Base-by-base conservation (phyloP, 1,284 basidiomycete genomes). In the Naganishia cerealis region DNA sequence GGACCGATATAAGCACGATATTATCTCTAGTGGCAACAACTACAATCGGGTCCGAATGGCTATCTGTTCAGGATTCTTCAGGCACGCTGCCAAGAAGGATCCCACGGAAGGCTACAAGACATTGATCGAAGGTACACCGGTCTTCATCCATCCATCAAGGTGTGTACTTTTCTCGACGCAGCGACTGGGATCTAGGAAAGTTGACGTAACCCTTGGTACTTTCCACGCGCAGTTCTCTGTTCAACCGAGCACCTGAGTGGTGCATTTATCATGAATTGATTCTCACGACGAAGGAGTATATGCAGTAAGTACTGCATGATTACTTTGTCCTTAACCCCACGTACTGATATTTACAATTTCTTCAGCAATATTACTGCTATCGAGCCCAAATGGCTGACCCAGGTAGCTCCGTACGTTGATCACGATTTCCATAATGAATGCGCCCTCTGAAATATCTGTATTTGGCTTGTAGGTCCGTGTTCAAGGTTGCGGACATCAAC, bases 1-100 rank as follows among this genome's bases (percentile, higher is more conserved):
- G 95, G 95, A 99, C 78, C 85, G 96, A 67, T 97, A 98, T 80
- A 96, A 95, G 77, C 94, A 98, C 78, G 94, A 98, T 75, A 91
- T 99, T 70, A 78, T 94, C 29, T 93, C 91, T 9, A 89, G 74
- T 18, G 94, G 94, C 29, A 87, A 87, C 73, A 94, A 99, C 79
- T 98, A 89, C 82, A 97, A 96, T 78, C 86, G 87, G 15, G 92
- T 99, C 3, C 90, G 95, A 54, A 89, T 91, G 77, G 94, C 96
- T 5, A 98, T 99, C 70, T 48, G 57, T 48, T 50, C 59, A 9
- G 67, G 67, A 33, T 95, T 91, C 83, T 97, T 96, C 87, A 86
- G 93, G 26, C 90, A 96, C 75, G 93, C 94, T 0, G 94, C 94
- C 29, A 97, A 97, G 84, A 96, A 97, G 81, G 80, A 81, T 70